Base-by-base conservation (phyloP, 306 rosid species). In the Leucaena leucocephala region DNA sequence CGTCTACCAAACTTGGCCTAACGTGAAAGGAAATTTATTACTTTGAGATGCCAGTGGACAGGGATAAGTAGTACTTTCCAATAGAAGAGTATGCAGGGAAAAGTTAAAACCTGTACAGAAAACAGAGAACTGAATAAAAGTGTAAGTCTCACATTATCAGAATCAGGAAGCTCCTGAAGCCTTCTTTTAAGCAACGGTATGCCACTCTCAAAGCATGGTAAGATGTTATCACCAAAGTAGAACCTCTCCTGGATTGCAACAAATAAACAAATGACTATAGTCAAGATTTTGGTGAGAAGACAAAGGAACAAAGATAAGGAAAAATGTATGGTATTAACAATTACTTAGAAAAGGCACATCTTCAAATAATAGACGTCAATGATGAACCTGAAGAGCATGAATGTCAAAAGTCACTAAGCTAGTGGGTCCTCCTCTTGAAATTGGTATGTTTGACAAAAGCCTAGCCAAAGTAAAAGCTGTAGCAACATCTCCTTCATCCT, bases 401-500 rank as follows among this genome's bases (percentile, higher is more conserved):
- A 95, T 95, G 71, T 95, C 99, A 82, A 90, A 95, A 61, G 94
- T 93, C 72, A 95, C 99, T 80, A 95, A 78, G 71, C 99, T 95
- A 57, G 98, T 90, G 13, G 99, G 98, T 48, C 99, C 99, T 68
- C 99, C 99, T 88, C 97, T 91, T 35, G 99, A 93, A 85, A 90
- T 95, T 2, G 99, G 99, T 68, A 93, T 93, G 80, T 93, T 87
- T 0, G 98, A 95, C 86, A 95, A 82, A 66, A 94, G 87, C 87
- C 99, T 90, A 58, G 99, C 99, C 78, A 95, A 84, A 52, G 99
- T 95, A 79, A 95, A 90, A 75, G 99, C 99, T 0, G 99, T 95
- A 64, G 99, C 99, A 15, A 95, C 87, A 86, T 95, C 99, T 69
- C 99, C 99, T 87, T 95, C 99, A 54, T 95, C 99, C 87, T 95